Base-by-base conservation (phyloP, 1,139 yeast genomes). In the Saccharomycopsis phalli region DNA sequence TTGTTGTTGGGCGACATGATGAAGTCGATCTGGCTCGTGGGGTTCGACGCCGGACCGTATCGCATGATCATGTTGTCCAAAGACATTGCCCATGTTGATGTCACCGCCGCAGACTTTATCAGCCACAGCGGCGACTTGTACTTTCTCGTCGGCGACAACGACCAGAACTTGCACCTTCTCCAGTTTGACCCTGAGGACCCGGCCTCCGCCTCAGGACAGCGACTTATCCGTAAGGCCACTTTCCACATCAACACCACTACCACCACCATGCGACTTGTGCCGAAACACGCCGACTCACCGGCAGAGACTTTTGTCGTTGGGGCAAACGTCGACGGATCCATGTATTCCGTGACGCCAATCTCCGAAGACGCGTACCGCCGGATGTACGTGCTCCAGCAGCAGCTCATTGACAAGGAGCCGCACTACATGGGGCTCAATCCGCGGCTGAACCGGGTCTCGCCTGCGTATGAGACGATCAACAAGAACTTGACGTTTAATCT, bases 171-270 rank as follows among this genome's bases (percentile, higher is more conserved):
- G 29, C 95, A 86, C 55, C 57, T 91, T 13, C 61, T 87, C 29
- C 86, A 84, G 53, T 91, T 83, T 56, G 94, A 91, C 49, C 98
- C 98, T 0, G 96, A 87, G 52, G 95, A 86, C 55, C 83, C 94
- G 0, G 66, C 71, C 14, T 83, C 96, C 1, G 62, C 77, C 25
- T 78, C 86, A 41, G 98, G 98, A 1, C 87, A 81, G 51, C 65
- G 77, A 46, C 65, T 91, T 39, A 61, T 88, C 19, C 74, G 79
- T 46, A 76, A 76, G 50, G 71, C 91, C 0, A 76, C 82, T 19
- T 81, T 88, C 56, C 79, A 77, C 50, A 62, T 77, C 26, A 86
- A 86, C 50, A 69, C 79, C 10, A 58, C 67, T 6, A 72, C 82
- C 8, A 74, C 80, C 0, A 66, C 76, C 45, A 67, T 84, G 74